These are phyloP conservation scores for Chloris gayana DNA, from an alignment of 176 grass and related monocot species.

Conservation along the genomic window DNA sequence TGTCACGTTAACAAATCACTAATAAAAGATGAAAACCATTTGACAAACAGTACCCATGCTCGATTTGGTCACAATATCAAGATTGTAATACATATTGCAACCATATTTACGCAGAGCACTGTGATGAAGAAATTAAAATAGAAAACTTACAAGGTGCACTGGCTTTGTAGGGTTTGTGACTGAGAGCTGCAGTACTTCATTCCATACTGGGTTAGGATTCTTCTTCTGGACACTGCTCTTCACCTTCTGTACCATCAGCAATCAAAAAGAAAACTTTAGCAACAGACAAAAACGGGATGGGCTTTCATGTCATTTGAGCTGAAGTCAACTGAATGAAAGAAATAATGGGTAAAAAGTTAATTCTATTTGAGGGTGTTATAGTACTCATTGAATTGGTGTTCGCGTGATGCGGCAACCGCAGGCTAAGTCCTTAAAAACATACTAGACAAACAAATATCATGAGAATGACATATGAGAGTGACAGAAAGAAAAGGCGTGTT, in stretches of 20 bases:
- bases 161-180: constrained; percentile 58
- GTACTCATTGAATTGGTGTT: not conserved
- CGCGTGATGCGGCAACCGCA: not conserved
- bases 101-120: not conserved
- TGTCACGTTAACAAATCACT: not conserved
- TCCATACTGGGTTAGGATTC: constrained; percentile 73
- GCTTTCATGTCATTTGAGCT: not conserved
- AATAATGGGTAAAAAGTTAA: too few species aligned
- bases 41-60: not conserved
- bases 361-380: not conserved
- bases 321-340: constrained; percentile 9
- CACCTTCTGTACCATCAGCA: constrained; percentile 52
- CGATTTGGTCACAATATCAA: not conserved
- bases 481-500: not conserved
- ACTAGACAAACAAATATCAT: not conserved
- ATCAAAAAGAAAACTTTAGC: constrained; percentile 27
- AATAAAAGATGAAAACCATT: too few species aligned
- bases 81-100: not conserved
- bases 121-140: constrained; percentile 16
- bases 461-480: not conserved
- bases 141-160: constrained; percentile 69
- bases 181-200: constrained; percentile 73
- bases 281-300: not conserved
- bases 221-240: constrained; percentile 88
- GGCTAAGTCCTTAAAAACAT: not conserved